Percentiles rank a stretch among this genome's conserved stretches.
phyloP scores from a whole-genome alignment of 306 rosid genomes.

The Castanospermum australe region DNA sequence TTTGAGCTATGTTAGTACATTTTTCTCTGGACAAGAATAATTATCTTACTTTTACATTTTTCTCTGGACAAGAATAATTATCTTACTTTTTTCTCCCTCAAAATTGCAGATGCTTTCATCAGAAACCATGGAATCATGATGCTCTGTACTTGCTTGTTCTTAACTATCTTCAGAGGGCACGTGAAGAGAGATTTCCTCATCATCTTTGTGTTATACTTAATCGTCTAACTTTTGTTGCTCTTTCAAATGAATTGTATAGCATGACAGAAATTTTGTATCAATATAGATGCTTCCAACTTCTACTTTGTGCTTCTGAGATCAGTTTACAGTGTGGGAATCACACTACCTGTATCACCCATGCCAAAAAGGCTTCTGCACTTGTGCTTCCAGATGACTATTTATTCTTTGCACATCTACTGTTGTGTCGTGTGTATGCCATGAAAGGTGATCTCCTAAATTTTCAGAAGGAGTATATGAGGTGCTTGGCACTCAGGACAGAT shows the following conservation, averaged over 20 bases:
- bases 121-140: constrained; percentile 83
- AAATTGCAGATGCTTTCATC: constrained; percentile 72
- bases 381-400: constrained; percentile 60
- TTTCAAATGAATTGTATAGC: constrained; percentile 52
- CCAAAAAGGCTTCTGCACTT: constrained; percentile 62
- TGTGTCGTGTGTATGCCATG: constrained; percentile 76
- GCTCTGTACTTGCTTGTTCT: constrained; percentile 79
- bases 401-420: constrained; percentile 76
- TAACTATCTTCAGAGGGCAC: constrained; percentile 80
- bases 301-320: constrained; percentile 90
- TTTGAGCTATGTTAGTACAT: neutral
- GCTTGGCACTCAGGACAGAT: constrained; percentile 76
- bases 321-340: constrained; percentile 70
- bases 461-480: constrained; percentile 54
- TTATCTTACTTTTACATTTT: neutral
- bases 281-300: constrained; percentile 76
- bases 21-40: constrained; percentile 9
- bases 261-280: constrained; percentile 38
- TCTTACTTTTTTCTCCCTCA: neutral
- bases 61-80: constrained; percentile 9
- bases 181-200: constrained; percentile 86
- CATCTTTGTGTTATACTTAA: constrained; percentile 58
- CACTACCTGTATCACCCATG: constrained; percentile 57
- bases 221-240: constrained; percentile 63
- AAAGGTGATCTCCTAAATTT: constrained; percentile 55